Conservation (phyloP, 2,329 filamentous ascomycete species). For the Penicillium aurantiogriseum region DNA sequence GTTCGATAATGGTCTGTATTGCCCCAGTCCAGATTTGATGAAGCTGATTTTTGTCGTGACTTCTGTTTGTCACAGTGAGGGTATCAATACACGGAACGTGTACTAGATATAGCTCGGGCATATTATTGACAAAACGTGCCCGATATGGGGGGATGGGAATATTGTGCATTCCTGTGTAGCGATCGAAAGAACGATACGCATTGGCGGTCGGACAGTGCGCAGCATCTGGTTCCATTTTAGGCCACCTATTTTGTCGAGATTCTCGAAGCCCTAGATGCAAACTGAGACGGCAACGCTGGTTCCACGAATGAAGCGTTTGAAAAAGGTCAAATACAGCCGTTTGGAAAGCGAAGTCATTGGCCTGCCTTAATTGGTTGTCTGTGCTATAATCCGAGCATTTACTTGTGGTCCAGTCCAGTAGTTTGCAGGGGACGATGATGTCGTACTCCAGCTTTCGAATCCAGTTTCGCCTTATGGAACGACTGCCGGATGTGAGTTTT, state of each 20-base stretch:
- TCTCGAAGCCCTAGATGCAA: conserved; percentile 6
- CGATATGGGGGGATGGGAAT: conserved; percentile 10
- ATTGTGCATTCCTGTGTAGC: not conserved
- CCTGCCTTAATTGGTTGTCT: conserved; percentile 8
- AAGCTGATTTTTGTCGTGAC: not conserved
- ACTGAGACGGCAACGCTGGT: not conserved
- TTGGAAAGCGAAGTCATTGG: conserved; percentile 14
- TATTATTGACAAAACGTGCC: conserved; percentile 9
- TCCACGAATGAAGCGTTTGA: conserved; percentile 11
- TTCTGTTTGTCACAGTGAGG: not conserved
- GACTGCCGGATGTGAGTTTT: conserved; percentile 7
- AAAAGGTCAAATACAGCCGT: conserved; percentile 3
- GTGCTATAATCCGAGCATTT: conserved; percentile 5
- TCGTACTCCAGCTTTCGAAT: conserved; percentile 10
- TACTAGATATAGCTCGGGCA: not conserved
- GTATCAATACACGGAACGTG: conserved; percentile 6
- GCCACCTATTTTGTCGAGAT: not conserved
- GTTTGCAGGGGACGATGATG: conserved; percentile 9
- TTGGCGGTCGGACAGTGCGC: not conserved
- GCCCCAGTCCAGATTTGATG: conserved; percentile 8
- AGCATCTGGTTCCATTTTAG: conserved; percentile 15
- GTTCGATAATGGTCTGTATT: not conserved
- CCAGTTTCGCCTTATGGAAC: not conserved
- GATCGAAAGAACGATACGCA: not conserved
- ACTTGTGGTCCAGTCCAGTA: conserved; percentile 8